Evolutionary conservation across 2,329 filamentous ascomycete genomes (phyloP).

Genomic region (Pseudogymnoascus sp.): DNA sequence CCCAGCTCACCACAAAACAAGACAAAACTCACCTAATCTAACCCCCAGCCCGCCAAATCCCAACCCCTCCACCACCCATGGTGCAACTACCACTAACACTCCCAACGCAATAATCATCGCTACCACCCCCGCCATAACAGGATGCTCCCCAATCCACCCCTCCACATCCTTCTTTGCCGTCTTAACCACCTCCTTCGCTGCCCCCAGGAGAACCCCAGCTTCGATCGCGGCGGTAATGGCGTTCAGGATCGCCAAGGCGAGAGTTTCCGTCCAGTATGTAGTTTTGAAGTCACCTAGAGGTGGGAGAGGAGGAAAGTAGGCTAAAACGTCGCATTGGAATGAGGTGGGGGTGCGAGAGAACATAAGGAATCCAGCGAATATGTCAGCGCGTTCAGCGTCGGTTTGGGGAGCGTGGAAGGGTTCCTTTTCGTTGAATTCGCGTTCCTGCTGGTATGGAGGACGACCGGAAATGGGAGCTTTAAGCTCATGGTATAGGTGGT

Average conservation of each 20-base stretch:
- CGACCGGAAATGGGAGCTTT: background rate
- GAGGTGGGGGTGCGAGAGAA: background rate
- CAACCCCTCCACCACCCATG: background rate
- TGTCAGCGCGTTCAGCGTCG: background rate
- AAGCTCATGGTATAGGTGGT: background rate
- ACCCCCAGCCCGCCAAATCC: background rate
- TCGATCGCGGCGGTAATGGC: background rate
- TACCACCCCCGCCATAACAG: background rate
- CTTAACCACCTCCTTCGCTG: background rate
- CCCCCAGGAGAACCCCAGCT: background rate
- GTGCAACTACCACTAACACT: background rate
- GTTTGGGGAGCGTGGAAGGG: background rate
- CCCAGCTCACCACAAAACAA: background rate
- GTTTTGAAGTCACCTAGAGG: background rate
- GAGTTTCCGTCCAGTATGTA: background rate
- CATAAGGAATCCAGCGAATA: background rate
- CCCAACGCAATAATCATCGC: background rate
- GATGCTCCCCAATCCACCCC: background rate
- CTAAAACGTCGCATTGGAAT: background rate
- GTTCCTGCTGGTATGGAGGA: too few species aligned
- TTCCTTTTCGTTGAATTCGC: background rate
- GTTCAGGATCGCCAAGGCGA: background rate
- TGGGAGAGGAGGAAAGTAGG: background rate
- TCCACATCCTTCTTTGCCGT: background rate
- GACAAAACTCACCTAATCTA: background rate